Percentiles rank a stretch among this genome's conserved stretches.
phyloP scores from a whole-genome alignment of 352 stramenopile genomes.

The Saprolegnia parasitica region DNA sequence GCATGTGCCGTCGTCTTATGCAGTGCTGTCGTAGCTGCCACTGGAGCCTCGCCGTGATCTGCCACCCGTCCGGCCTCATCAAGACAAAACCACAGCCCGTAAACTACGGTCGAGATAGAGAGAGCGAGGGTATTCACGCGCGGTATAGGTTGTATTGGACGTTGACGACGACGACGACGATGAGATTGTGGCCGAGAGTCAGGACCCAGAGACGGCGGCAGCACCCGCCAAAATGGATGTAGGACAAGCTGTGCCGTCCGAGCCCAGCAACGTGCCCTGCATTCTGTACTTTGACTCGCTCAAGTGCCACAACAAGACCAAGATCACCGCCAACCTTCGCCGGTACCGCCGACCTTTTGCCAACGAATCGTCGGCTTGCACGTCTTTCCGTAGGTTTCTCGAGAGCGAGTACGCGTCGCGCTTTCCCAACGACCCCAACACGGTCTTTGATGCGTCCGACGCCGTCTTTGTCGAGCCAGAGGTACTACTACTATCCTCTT shows the following conservation, averaged over 20 bases:
- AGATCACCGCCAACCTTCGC: constrained; percentile 71
- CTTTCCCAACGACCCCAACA: constrained; percentile 29
- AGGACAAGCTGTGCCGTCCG: not conserved
- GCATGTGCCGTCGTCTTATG: not conserved
- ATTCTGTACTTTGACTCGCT: constrained; percentile 95
- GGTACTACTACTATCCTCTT: constrained; percentile 66
- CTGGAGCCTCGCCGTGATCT: constrained; percentile 86
- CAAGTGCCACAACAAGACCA: constrained; percentile 89
- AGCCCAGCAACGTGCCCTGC: constrained; percentile 38
- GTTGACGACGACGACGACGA: not conserved
- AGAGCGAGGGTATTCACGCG: not conserved
- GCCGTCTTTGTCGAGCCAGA: constrained; percentile 58
- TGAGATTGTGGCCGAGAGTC: not conserved
- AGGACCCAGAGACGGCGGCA: not conserved
- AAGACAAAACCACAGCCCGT: not conserved
- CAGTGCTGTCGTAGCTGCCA: constrained; percentile 60
- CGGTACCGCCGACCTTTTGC: constrained; percentile 57
- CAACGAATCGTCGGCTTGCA: not conserved
- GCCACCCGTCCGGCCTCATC: constrained; percentile 54
- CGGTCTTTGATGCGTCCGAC: not conserved
- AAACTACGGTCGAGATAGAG: not conserved
- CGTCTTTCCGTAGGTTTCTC: constrained; percentile 51
- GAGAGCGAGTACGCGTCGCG: constrained; percentile 66
- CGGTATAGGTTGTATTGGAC: not conserved
- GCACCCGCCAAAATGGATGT: not conserved